These are phyloP conservation scores for Malus sieversii DNA, from an alignment of 306 rosid genomes.

Conservation along the genomic window DNA sequence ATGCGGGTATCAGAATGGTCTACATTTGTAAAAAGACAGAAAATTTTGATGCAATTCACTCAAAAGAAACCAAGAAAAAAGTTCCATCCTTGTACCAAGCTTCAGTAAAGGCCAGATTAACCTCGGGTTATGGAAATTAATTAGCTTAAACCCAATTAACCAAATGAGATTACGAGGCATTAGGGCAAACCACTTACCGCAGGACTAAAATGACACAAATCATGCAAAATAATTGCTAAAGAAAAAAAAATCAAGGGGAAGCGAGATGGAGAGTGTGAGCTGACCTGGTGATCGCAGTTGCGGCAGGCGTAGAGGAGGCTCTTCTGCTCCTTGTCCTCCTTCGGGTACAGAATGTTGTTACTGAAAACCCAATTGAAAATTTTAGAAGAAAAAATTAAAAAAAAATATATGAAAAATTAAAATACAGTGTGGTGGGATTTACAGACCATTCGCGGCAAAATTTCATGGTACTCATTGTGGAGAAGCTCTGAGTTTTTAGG, in stretches of 20 bases:
- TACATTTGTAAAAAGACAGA: not conserved
- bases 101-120: not conserved
- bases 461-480: constrained; percentile 92
- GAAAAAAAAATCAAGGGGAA: not conserved
- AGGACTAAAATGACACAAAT: not conserved
- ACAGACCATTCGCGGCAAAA: constrained; percentile 95
- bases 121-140: no score
- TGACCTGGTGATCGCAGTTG: constrained; percentile 92
- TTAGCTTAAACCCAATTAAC: not conserved
- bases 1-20: not conserved
- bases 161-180: not conserved
- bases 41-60: not conserved
- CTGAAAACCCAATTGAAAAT: constrained; percentile 28
- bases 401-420: not conserved
- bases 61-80: not conserved
- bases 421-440: not conserved
- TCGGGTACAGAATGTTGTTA: constrained; percentile 92
- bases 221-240: not conserved
- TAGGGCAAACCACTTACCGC: not conserved
- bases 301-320: constrained; percentile 90
- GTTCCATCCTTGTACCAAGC: not conserved
- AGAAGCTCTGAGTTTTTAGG: not conserved
- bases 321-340: constrained; percentile 75
- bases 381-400: not conserved
- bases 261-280: not conserved